A percentile compares a stretch with the other conserved stretches of the same genome.
phyloP scores from a whole-genome alignment of 2,329 filamentous ascomycete species.

The Xylariomycetidae sp. region DNA sequence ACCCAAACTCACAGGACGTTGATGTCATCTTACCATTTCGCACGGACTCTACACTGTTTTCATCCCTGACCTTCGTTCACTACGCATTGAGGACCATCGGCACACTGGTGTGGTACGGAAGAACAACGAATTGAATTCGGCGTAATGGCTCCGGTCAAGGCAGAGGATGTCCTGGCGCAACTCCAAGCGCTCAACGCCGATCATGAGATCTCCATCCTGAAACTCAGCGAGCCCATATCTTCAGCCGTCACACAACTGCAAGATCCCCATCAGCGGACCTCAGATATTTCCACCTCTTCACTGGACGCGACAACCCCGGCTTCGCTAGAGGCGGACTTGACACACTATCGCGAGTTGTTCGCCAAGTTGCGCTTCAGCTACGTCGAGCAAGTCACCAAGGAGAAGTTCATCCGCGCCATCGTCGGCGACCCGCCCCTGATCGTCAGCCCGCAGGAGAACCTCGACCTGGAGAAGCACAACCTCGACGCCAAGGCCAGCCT shows the following conservation, averaged over 20 bases:
- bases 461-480: constrained; percentile 65
- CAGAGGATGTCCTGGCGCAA: constrained; percentile 39
- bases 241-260: constrained; percentile 40
- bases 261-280: constrained; percentile 52
- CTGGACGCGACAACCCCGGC: constrained; percentile 67
- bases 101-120: too few relatives aligned
- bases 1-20: too few relatives aligned
- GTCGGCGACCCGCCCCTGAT: constrained; percentile 86
- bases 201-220: constrained; percentile 68
- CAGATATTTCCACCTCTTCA: constrained; percentile 64
- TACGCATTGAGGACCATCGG: too few relatives aligned
- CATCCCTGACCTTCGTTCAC: too few relatives aligned
- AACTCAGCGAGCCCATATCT: constrained; percentile 70
- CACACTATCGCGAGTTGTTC: constrained; percentile 92
- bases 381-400: constrained; percentile 96
- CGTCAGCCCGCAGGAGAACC: constrained; percentile 76
- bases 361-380: constrained; percentile 95
- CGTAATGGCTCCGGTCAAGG: constrained; percentile 23
- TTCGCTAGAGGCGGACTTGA: constrained; percentile 75
- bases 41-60: too few relatives aligned
- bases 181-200: constrained; percentile 51
- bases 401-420: constrained; percentile 92
- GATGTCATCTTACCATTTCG: too few relatives aligned
- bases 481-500: constrained; percentile 69
- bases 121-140: constrained; percentile 1